Evolutionary conservation across 768 basidiomycete species (phyloP).

Genomic region (Boletus sp.): DNA sequence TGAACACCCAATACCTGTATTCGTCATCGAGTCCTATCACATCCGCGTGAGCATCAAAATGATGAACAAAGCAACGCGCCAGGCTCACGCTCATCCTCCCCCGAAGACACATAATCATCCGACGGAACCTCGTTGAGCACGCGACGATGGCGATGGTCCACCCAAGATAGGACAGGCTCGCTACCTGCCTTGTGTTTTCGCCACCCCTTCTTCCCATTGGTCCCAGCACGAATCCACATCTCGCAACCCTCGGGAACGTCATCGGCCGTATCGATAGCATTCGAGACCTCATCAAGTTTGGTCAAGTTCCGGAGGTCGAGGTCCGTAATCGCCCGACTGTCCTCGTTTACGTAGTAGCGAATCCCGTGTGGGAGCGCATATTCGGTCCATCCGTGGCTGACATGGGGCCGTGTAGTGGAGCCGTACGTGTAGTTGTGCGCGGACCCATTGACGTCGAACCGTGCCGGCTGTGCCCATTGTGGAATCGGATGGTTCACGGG

Average conservation of each 20-base stretch:
- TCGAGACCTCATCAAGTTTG: constrained; percentile 44
- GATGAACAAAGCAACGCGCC: background rate
- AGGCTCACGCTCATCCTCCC: constrained; percentile 42
- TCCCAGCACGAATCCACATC: constrained; percentile 57
- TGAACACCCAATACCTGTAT: constrained; percentile 78
- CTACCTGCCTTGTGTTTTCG: constrained; percentile 27
- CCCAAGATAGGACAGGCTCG: constrained; percentile 50
- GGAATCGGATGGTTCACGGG: constrained; percentile 28
- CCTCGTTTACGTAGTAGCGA: constrained; percentile 67
- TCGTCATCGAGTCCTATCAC: constrained; percentile 65
- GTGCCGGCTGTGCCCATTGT: constrained; percentile 24
- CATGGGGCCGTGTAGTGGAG: constrained; percentile 21
- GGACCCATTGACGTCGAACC: constrained; percentile 29
- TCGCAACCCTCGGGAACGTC: constrained; percentile 46
- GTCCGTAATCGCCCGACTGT: constrained; percentile 63
- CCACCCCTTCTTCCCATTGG: constrained; percentile 28
- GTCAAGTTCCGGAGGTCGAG: constrained; percentile 55
- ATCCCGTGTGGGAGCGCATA: constrained; percentile 71
- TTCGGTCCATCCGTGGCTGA: constrained; percentile 65
- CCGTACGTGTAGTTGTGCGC: constrained; percentile 29
- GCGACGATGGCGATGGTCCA: constrained; percentile 59
- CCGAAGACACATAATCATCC: constrained; percentile 21
- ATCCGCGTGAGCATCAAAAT: background rate
- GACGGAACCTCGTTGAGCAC: constrained; percentile 46
- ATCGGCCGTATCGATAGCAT: constrained; percentile 25